Evolutionary conservation across 345 rosid genomes (phyloP).

Genomic region (Theobroma cacao): DNA sequence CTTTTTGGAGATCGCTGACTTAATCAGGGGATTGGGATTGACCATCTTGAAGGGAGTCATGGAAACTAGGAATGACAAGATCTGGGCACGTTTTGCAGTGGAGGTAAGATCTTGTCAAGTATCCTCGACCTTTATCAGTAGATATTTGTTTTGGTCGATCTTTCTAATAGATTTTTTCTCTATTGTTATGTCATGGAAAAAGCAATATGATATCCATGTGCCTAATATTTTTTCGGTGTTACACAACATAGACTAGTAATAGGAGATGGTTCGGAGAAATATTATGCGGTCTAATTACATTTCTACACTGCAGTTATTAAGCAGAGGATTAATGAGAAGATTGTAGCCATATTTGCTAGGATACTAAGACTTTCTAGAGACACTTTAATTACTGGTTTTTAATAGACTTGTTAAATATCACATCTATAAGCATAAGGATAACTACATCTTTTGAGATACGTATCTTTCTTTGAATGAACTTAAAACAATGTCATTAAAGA

Average conservation of each 20-base stretch:
- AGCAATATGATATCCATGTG: background rate
- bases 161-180: background rate
- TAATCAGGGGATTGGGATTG: constrained; percentile 84
- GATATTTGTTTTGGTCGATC: background rate
- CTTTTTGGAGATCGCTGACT: constrained; percentile 91
- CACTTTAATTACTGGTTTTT: background rate
- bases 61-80: constrained; percentile 77
- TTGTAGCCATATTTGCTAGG: background rate
- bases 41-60: constrained; percentile 93
- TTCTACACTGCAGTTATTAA: background rate
- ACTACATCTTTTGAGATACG: background rate
- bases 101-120: constrained; percentile 53
- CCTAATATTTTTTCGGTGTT: background rate
- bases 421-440: background rate
- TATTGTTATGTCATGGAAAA: background rate
- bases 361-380: background rate
- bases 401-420: background rate
- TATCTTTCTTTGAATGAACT: background rate
- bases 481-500: background rate
- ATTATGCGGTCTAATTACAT: background rate
- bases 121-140: background rate
- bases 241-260: background rate
- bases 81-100: constrained; percentile 87
- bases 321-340: background rate
- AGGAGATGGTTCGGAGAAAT: background rate